Evolutionary conservation across 192 early-diverging fungal species (phyloP), one percentile per base, ranked within the genome.

Genomic region (Coemansia sp.): DNA sequence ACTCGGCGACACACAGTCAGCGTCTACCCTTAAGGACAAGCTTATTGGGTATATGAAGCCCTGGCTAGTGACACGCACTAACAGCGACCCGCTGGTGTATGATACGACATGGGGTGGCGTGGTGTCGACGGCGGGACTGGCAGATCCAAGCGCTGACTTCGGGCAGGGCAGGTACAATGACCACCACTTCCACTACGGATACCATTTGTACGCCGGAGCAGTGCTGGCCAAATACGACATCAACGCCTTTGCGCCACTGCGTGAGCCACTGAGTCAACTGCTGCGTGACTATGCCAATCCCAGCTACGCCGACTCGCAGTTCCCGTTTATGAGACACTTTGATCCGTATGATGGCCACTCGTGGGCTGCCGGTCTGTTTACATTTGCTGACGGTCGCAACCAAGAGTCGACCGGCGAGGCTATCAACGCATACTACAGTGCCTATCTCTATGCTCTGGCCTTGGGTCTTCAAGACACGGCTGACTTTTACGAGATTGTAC

Each of bases 311-410:
- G 86, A 88, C 50, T 17, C 60, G n/a, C 73, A 80, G 38, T 90
- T 86, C 66, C 77, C 89, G 36, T 81, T 60, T 34, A 84, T 84
- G 63, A 78, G 89, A 1, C 73, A 78, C 59, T 86, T 82, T 74
- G 89, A 90, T 63, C 80, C 86, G 39, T 90, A 84, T 46, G 87
- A 87, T 58, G 86, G 86, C 29, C 89, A 90, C 66, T 86, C 83
- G 55, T 90, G 89, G 89, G 89, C 89, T 5, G 82, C 87, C 4
- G 89, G 89, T 0, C 64, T 86, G 37, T 78, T 76, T 34, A 60
- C 77, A 3, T 85, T 80, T 60, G 70, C 64, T 31, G 84, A 86
- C 19, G 85, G 78, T 37, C 82, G 85, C 45, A 84, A 87, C 68
- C 84, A 86, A 32, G 86, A 87, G 66, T 78, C 75, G 17, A 77